These are phyloP conservation scores for Hypoxylon cercidicola DNA, from an alignment of 495 filamentous ascomycete species.

Conservation along the genomic window DNA sequence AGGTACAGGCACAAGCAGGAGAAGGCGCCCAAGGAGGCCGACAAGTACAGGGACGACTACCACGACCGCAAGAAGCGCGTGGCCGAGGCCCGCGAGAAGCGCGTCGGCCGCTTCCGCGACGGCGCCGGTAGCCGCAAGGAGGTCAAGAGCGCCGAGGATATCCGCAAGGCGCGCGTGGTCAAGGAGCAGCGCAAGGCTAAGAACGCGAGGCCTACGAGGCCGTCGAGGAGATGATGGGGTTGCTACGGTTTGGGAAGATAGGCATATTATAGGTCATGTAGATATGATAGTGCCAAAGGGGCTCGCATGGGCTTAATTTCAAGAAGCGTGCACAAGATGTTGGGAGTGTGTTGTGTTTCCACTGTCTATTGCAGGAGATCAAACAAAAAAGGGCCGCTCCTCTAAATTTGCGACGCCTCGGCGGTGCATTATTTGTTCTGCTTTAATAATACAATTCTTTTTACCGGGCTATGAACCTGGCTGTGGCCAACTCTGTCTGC, in stretches of 20 bases:
- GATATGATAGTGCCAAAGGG: not conserved
- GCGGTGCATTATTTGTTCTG: slow-evolving; percentile 40
- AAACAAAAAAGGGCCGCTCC: slow-evolving; percentile 20
- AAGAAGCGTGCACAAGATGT: not conserved
- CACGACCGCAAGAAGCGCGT: slow-evolving; percentile 90
- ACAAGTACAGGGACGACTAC: slow-evolving; percentile 89
- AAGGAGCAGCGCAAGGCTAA: slow-evolving; percentile 83
- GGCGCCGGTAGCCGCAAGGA: slow-evolving; percentile 75
- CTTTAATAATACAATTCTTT: slow-evolving; percentile 41
- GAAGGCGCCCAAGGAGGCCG: slow-evolving; percentile 89
- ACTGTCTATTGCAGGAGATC: slow-evolving; percentile 42
- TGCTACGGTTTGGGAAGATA: not conserved
- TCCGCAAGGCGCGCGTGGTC: slow-evolving; percentile 80
- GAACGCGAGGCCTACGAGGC: slow-evolving; percentile 91
- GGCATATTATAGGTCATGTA: not conserved
- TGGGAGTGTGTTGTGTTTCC: slow-evolving; percentile 20
- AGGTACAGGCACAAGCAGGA: slow-evolving; percentile 84
- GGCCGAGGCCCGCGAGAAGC: slow-evolving; percentile 84
- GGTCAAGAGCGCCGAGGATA: slow-evolving; percentile 82
- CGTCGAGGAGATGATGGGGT: slow-evolving; percentile 67
- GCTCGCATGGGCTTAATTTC: not conserved
- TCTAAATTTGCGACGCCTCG: slow-evolving; percentile 35
- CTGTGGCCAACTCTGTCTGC: not conserved
- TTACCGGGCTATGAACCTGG: not conserved
- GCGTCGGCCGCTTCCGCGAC: slow-evolving; percentile 75